A percentile compares a stretch with the other conserved stretches of the same genome.
Conservation (phyloP, 768 basidiomycete genomes). For the Trametes gibbosa region DNA sequence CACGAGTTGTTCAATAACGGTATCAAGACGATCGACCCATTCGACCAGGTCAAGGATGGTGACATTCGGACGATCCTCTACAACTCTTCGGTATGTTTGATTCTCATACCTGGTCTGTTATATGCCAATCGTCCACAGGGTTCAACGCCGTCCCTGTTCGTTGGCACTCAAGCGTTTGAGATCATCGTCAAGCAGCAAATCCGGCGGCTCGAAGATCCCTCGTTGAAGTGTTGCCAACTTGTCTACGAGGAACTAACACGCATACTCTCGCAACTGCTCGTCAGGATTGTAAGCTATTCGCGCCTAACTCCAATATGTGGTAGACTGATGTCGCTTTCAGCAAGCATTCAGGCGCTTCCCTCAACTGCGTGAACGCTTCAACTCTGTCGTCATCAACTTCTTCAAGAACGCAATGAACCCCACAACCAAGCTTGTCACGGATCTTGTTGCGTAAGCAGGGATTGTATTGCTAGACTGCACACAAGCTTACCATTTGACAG, state of each 20-base stretch:
- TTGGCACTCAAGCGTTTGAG: slow-evolving; percentile 96
- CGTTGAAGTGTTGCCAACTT: slow-evolving; percentile 89
- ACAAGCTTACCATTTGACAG: slow-evolving; percentile 35
- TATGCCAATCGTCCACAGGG: slow-evolving; percentile 48
- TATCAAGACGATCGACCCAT: slow-evolving; percentile 94
- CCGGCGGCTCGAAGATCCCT: slow-evolving; percentile 91
- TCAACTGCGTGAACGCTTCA: slow-evolving; percentile 95
- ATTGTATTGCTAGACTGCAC: background rate
- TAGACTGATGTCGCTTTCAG: slow-evolving; percentile 39
- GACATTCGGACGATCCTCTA: slow-evolving; percentile 95
- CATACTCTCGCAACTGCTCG: slow-evolving; percentile 88
- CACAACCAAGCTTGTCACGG: slow-evolving; percentile 90
- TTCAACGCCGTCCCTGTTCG: slow-evolving; percentile 93
- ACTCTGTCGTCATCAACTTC: slow-evolving; percentile 92
- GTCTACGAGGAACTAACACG: slow-evolving; percentile 98
- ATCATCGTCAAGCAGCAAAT: slow-evolving; percentile 99
- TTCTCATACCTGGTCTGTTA: background rate
- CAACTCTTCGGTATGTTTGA: slow-evolving; percentile 83
- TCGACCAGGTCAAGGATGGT: slow-evolving; percentile 98
- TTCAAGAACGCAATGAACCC: slow-evolving; percentile 94
- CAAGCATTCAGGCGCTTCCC: slow-evolving; percentile 96
- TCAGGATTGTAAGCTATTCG: slow-evolving; percentile 66
- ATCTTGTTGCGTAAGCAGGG: slow-evolving; percentile 75
- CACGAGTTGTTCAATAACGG: slow-evolving; percentile 98
- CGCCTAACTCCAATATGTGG: background rate